Percentiles rank a stretch among this genome's conserved stretches.
Evolutionary conservation across 371 early-diverging fungal genomes (phyloP).

Genomic region (Thermomucor indicae-seudaticae): DNA sequence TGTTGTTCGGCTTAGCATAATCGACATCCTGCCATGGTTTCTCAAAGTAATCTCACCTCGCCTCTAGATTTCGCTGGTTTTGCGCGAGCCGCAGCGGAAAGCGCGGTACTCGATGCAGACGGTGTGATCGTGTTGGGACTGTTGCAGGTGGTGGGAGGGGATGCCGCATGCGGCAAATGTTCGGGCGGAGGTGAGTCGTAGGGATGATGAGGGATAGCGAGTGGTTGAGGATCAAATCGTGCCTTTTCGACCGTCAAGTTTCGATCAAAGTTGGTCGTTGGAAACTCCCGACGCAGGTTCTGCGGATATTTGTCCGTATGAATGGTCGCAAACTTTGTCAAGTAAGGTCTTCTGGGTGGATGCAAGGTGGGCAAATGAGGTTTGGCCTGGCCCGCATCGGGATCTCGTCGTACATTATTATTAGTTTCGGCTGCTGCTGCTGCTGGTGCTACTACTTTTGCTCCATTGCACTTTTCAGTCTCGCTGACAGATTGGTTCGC

Average conservation of each 20-base stretch:
- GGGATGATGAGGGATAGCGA: too few species aligned
- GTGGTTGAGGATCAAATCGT: constrained; percentile 22
- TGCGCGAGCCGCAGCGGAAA: constrained; percentile 18
- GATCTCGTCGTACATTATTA: too few species aligned
- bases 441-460: too few species aligned
- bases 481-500: too few species aligned
- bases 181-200: constrained; percentile 13
- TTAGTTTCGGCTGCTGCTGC: too few species aligned
- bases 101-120: constrained; percentile 9
- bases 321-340: constrained; percentile 21
- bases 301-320: constrained; percentile 26
- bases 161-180: constrained; percentile 7
- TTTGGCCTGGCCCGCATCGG: too few species aligned
- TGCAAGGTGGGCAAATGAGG: too few species aligned
- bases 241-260: constrained; percentile 40
- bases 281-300: constrained; percentile 20
- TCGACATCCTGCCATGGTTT: too few species aligned
- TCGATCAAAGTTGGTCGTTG: constrained; percentile 24
- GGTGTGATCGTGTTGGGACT: constrained; percentile 12
- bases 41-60: constrained; percentile 8
- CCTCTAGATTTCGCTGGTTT: constrained; percentile 8
- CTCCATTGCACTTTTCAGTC: too few species aligned
- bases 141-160: constrained; percentile 2
- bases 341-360: constrained; percentile 4
- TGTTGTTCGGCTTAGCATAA: too few species aligned